phyloP scores from a whole-genome alignment of 192 early-diverging fungal genomes.

The Ramicandelaber brevisporus region DNA sequence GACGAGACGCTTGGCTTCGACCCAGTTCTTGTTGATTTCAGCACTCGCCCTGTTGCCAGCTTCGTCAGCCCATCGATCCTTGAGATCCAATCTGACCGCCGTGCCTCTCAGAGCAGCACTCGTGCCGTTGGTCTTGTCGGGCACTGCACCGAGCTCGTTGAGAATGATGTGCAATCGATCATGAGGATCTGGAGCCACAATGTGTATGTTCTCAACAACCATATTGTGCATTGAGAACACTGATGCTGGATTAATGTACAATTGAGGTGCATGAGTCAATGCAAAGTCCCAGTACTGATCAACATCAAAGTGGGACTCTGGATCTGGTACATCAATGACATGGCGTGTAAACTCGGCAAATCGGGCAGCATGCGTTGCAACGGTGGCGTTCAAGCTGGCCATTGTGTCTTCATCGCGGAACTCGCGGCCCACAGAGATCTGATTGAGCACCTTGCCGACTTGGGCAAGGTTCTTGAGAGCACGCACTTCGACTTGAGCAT shows the following conservation, averaged over 20 bases:
- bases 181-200: constrained; percentile 28
- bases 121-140: too few relatives aligned
- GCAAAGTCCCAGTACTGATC: constrained; percentile 68
- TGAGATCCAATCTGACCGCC: constrained; percentile 17
- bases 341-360: constrained; percentile 71
- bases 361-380: constrained; percentile 40
- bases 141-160: constrained; percentile 34
- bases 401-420: constrained; percentile 41
- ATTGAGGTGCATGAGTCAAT: constrained; percentile 51
- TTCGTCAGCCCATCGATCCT: constrained; percentile 31
- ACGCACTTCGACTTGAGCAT: constrained; percentile 50
- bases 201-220: constrained; percentile 47
- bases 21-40: constrained; percentile 37
- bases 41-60: constrained; percentile 18
- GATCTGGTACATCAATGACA: constrained; percentile 61
- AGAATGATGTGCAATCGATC: constrained; percentile 39
- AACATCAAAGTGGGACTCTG: constrained; percentile 75
- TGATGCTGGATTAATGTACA: constrained; percentile 78
- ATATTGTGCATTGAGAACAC: constrained; percentile 74
- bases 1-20: constrained; percentile 76
- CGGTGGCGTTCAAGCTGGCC: constrained; percentile 57
- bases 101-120: too few relatives aligned
- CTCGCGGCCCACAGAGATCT: constrained; percentile 73
- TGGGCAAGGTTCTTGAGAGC: constrained; percentile 95
- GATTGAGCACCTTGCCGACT: constrained; percentile 82